These are phyloP conservation scores for Protomyces pachydermus DNA, from an alignment of 1,139 yeast species.

Conservation along the genomic window DNA sequence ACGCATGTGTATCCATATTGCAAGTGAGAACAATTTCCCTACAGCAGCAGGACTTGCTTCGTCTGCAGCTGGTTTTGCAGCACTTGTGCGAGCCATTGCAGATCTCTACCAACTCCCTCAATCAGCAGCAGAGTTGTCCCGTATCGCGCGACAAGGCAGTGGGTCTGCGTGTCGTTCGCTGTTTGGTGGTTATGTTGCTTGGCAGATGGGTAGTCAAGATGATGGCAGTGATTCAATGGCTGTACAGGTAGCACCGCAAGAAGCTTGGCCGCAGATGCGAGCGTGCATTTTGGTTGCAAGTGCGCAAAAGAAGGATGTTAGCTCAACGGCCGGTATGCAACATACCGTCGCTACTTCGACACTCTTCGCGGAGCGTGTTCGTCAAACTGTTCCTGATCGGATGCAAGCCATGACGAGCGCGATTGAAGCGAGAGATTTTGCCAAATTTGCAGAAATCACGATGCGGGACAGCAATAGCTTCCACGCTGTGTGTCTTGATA, in stretches of 20 bases:
- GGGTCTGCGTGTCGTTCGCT: slow-evolving; percentile 97
- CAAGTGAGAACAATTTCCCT: slow-evolving; percentile 93
- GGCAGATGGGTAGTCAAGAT: slow-evolving; percentile 82
- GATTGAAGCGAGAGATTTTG: slow-evolving; percentile 65
- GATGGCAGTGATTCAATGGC: slow-evolving; percentile 91
- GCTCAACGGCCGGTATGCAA: slow-evolving; percentile 96
- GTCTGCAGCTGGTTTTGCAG: slow-evolving; percentile 97
- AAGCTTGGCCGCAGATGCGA: slow-evolving; percentile 88
- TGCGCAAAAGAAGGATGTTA: slow-evolving; percentile 89
- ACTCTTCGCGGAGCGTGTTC: slow-evolving; percentile 71
- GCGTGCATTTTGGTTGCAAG: slow-evolving; percentile 90
- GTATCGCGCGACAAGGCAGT: slow-evolving; percentile 94
- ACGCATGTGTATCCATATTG: slow-evolving; percentile 65
- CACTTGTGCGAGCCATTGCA: slow-evolving; percentile 82
- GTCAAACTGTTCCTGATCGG: slow-evolving; percentile 76
- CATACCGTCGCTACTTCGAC: slow-evolving; percentile 83
- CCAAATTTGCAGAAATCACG: slow-evolving; percentile 76
- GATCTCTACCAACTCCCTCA: slow-evolving; percentile 74
- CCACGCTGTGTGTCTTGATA: slow-evolving; percentile 94
- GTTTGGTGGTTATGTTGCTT: slow-evolving; percentile 96
- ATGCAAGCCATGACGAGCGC: slow-evolving; percentile 76
- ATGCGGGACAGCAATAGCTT: slow-evolving; percentile 96
- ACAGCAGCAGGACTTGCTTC: slow-evolving; percentile 99
- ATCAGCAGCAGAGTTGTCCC: slow-evolving; percentile 74
- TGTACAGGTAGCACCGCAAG: slow-evolving; percentile 75